A percentile compares a stretch with the other conserved stretches of the same genome.
Evolutionary conservation across 371 early-diverging fungal species (phyloP).

Genomic region (Mortierella sp.): DNA sequence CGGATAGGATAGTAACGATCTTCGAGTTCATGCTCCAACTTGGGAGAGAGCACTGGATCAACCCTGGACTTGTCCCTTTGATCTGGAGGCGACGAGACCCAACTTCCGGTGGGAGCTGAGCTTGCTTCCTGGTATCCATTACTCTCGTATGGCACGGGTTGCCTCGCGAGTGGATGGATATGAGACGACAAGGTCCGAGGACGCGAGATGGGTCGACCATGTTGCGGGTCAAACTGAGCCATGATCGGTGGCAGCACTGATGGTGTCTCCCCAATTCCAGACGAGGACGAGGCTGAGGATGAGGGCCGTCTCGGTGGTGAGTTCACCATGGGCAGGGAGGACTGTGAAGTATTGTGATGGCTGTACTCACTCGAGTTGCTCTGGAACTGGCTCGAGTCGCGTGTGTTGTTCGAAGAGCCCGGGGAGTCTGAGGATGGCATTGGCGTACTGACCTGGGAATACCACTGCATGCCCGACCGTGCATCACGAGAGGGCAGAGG

Average conservation of each 20-base stretch:
- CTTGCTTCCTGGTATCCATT: too few relatives aligned
- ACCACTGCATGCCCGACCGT: conserved; percentile 46
- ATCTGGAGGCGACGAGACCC: too few relatives aligned
- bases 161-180: conserved; percentile 27
- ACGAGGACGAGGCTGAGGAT: neutral
- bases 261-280: neutral
- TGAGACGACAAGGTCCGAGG: conserved; percentile 25
- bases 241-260: conserved; percentile 29
- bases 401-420: conserved; percentile 1
- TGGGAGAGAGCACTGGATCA: conserved; percentile 20
- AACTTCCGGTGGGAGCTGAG: too few relatives aligned
- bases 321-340: neutral
- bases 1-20: conserved; percentile 39
- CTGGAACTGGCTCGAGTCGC: neutral
- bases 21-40: conserved; percentile 25
- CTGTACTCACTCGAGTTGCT: neutral
- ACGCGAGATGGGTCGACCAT: conserved; percentile 6
- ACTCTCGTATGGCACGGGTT: too few relatives aligned
- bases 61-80: conserved; percentile 2
- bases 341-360: neutral
- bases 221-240: conserved; percentile 7
- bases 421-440: neutral
- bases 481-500: conserved; percentile 45
- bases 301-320: neutral
- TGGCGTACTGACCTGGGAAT: conserved; percentile 22